Percentiles rank a stretch among this genome's conserved stretches.
Evolutionary conservation across 768 basidiomycete genomes (phyloP).

Genomic region (Lyophyllum decastes): DNA sequence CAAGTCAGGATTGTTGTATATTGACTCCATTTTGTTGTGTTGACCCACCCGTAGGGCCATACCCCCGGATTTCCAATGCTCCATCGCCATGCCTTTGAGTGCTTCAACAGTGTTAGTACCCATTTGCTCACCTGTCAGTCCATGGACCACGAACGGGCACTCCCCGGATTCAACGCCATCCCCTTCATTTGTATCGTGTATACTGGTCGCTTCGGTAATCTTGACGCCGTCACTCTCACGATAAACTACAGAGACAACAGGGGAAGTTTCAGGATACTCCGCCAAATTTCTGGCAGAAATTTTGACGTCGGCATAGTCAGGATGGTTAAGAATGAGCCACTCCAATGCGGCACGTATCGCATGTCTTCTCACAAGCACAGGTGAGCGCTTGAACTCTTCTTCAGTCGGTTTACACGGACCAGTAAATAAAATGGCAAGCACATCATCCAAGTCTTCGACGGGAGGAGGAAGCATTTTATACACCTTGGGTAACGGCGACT

Average conservation of each 20-base stretch:
- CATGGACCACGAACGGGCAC: conserved; percentile 2
- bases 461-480: conserved; percentile 29
- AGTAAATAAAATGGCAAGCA: too few species aligned
- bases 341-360: conserved; percentile 23
- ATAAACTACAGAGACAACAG: conserved; percentile 27
- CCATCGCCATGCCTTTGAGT: neutral
- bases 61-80: too few species aligned
- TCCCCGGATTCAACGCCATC: too few species aligned
- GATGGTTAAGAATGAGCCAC: conserved; percentile 38
- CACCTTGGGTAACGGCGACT: conserved; percentile 24
- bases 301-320: conserved; percentile 29
- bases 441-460: too few species aligned
- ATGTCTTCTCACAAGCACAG: conserved; percentile 1
- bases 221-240: neutral
- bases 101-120: neutral
- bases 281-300: conserved; percentile 28
- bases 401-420: too few species aligned
- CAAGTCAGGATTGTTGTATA: too few species aligned
- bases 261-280: conserved; percentile 21
- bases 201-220: neutral
- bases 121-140: neutral
- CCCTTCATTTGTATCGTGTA: neutral
- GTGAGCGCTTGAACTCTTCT: neutral
- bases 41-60: too few species aligned
- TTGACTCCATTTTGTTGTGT: too few species aligned